Evolutionary conservation across 148 eudicot species (phyloP).

Genomic region (Drosera capensis): DNA sequence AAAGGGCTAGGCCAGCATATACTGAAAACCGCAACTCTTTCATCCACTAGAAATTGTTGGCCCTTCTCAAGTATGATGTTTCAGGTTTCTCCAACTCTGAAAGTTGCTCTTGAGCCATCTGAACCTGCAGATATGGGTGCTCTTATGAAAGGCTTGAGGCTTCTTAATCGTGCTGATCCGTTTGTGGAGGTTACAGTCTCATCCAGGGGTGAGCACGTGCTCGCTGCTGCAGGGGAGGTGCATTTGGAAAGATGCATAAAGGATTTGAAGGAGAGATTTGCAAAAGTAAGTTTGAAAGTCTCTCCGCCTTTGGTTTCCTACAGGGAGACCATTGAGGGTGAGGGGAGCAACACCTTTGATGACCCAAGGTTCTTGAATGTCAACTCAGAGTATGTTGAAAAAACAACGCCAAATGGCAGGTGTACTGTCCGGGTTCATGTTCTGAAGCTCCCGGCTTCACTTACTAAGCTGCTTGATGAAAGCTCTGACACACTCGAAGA

Average conservation of each 20-base stretch:
- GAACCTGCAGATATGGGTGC: slow-evolving; percentile 88
- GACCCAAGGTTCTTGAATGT: slow-evolving; percentile 37
- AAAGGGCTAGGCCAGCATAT: slow-evolving; percentile 90
- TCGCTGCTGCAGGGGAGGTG: slow-evolving; percentile 97
- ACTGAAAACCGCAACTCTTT: slow-evolving; percentile 86
- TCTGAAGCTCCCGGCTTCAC: slow-evolving; percentile 63
- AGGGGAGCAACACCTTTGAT: slow-evolving; percentile 40
- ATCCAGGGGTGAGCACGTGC: slow-evolving; percentile 86
- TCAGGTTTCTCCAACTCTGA: slow-evolving; percentile 82
- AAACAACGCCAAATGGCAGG: slow-evolving; percentile 76
- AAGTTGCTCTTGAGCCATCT: slow-evolving; percentile 94
- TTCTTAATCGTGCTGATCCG: slow-evolving; percentile 81
- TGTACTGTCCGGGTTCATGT: slow-evolving; percentile 71
- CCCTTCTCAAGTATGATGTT: slow-evolving; percentile 92
- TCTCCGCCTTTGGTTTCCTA: slow-evolving; percentile 87
- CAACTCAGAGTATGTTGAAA: slow-evolving; percentile 55
- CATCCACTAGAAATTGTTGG: slow-evolving; percentile 78
- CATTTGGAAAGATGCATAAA: slow-evolving; percentile 89
- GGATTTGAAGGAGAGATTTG: slow-evolving; percentile 85
- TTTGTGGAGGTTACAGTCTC: slow-evolving; percentile 93
- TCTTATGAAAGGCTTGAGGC: slow-evolving; percentile 79
- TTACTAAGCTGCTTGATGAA: slow-evolving; percentile 74
- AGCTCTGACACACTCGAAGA: slow-evolving; percentile 57
- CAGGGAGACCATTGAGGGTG: slow-evolving; percentile 81
- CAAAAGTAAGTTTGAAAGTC: slow-evolving; percentile 73